A percentile compares a stretch with the other conserved stretches of the same genome.
Evolutionary conservation across 805 yeast genomes (phyloP).

Genomic region (Candida ficus): DNA sequence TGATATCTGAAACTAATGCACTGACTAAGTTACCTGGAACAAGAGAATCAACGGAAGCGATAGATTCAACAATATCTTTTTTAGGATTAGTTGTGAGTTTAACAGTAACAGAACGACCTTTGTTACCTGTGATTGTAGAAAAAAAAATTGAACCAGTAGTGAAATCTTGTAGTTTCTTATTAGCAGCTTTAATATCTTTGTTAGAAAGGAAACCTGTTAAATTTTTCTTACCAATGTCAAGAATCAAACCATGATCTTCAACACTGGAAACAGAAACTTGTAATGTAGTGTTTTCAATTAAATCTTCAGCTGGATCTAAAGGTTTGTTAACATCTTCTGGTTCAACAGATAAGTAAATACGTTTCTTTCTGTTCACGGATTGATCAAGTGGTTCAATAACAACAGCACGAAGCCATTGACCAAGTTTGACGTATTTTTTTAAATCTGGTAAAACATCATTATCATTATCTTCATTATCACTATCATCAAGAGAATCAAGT

Average conservation of each 20-base stretch:
- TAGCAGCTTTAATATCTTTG: slow-evolving; percentile 49
- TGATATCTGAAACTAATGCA: slow-evolving; percentile 57
- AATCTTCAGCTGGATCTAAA: slow-evolving; percentile 55
- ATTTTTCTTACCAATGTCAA: slow-evolving; percentile 60
- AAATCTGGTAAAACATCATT: slow-evolving; percentile 48
- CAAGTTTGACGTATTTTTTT: slow-evolving; percentile 50
- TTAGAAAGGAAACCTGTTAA: slow-evolving; percentile 70
- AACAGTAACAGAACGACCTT: slow-evolving; percentile 55
- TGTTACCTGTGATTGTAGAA: slow-evolving; percentile 47
- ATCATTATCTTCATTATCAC: slow-evolving; percentile 26
- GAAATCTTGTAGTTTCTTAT: slow-evolving; percentile 31
- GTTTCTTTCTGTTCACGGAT: slow-evolving; percentile 38
- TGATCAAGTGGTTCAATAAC: slow-evolving; percentile 50
- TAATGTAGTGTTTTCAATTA: slow-evolving; percentile 52
- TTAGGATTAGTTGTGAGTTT: slow-evolving; percentile 39
- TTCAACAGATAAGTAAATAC: slow-evolving; percentile 66
- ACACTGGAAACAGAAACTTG: slow-evolving; percentile 76
- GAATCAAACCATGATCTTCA: slow-evolving; percentile 88
- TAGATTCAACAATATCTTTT: slow-evolving; percentile 47
- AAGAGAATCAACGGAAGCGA: slow-evolving; percentile 72
- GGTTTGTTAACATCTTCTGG: slow-evolving; percentile 64
- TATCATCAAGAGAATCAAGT: slow-evolving; percentile 45
- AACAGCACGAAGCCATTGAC: slow-evolving; percentile 83
- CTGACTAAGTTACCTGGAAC: slow-evolving; percentile 83
- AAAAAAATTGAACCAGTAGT: slow-evolving; percentile 67